Base-by-base conservation (phyloP, 768 basidiomycete genomes). In the Mycena amicta region DNA sequence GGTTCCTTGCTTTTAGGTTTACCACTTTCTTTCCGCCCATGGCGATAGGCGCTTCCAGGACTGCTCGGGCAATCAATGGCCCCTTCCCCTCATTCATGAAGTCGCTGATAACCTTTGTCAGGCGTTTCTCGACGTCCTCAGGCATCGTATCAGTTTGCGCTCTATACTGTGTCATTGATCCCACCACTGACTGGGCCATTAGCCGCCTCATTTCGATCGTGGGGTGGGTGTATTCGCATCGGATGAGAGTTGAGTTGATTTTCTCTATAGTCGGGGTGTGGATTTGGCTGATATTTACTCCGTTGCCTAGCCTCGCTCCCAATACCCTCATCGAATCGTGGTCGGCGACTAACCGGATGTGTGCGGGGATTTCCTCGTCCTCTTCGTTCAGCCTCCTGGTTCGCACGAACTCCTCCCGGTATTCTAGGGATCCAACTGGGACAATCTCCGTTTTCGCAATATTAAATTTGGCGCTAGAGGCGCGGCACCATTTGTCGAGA, bases 391-490 rank as follows among this genome's bases (percentile, higher is more conserved):
- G 23, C 40, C 50, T 53, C 41, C 67, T 41, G 0, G 43, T 61
- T n/a, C 4, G 28, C 2, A 55, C 28, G 1, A 69, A 53, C 2
- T 5, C 2, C 18, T 53, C 22, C 22, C 71, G 45, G 61, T 65
- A 71, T 4, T 55, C 51, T 8, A 25, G 23, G 4, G 55, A 41
- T 0, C 79, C 76, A 0, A 79, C 66, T 0, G 76, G 77, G 1
- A 80, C 64, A 0, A 77, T 61, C 25, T 74, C 70, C 0, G 78
- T 80, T 63, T 82, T 82, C 0, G 56, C 46, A 0, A 64, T 52
- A 50, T 80, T 81, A 59, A 80, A 81, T 49, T 74, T 75, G 0
- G 78, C 79, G 0, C 70, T 62, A 13, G 74, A 74, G 13, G 71
- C 75, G 0, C n/a, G 23, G 56, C 76, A 82, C 80, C 80, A 83